Conservation (phyloP, 441 rosid genomes). For the Codiaeum variegatum region DNA sequence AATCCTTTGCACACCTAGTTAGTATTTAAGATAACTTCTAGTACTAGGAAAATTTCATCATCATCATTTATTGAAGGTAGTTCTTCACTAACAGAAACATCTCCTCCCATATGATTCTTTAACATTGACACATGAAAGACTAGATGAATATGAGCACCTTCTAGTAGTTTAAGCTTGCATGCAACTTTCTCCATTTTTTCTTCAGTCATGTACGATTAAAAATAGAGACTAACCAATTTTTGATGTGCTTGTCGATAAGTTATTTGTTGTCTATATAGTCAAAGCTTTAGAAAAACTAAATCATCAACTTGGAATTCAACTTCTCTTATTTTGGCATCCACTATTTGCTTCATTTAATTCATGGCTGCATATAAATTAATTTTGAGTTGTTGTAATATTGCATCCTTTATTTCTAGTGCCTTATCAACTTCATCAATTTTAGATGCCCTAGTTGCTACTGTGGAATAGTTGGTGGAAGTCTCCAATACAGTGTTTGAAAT, state of each 20-base stretch:
- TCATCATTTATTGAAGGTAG: neutral
- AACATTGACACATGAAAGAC: neutral
- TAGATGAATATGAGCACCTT: neutral
- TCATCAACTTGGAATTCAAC: neutral
- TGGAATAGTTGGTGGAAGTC: no score
- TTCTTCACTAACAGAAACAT: no score
- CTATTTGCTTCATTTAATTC: neutral
- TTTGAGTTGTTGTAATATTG: neutral
- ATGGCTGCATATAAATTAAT: neutral
- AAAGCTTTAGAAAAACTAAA: neutral
- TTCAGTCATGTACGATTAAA: no score
- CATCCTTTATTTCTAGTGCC: no score
- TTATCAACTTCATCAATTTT: no score
- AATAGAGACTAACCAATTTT: neutral
- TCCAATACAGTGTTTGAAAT: no score
- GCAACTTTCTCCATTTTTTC: neutral
- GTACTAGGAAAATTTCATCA: neutral
- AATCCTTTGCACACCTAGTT: neutral
- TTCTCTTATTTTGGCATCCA: neutral
- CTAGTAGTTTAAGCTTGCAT: neutral
- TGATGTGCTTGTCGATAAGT: neutral
- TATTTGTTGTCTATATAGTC: neutral
- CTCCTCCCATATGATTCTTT: neutral
- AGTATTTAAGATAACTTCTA: neutral
- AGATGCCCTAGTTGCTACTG: no score